Evolutionary conservation across 805 yeast genomes (phyloP).

Genomic region (Zygosaccharomyces pseudorouxii): DNA sequence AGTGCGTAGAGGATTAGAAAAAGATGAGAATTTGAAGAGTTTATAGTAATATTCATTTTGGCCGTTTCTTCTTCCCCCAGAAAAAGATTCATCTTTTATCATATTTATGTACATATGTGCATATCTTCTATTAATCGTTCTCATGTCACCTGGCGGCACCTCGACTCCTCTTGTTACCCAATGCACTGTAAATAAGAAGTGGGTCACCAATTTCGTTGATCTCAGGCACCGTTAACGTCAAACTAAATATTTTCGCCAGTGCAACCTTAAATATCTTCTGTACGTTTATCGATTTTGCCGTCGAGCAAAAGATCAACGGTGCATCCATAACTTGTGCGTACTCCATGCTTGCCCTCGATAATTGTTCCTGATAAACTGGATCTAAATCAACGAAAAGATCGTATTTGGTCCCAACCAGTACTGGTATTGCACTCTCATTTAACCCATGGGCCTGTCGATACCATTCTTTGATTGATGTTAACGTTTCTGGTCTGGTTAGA

Average conservation of each 20-base stretch:
- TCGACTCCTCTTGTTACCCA: slow-evolving; percentile 21
- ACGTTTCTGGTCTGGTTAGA: slow-evolving; percentile 76
- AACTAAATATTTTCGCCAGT: slow-evolving; percentile 83
- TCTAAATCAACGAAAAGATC: slow-evolving; percentile 79
- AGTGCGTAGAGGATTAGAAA: slow-evolving; percentile 52
- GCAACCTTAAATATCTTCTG: slow-evolving; percentile 91
- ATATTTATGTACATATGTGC: neutral
- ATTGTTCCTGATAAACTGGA: slow-evolving; percentile 73
- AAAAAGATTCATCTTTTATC: neutral
- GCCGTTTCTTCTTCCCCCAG: neutral
- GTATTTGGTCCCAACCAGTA: slow-evolving; percentile 89
- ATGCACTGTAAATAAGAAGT: slow-evolving; percentile 56
- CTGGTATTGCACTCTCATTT: slow-evolving; percentile 85
- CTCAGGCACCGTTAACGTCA: slow-evolving; percentile 78
- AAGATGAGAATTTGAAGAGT: slow-evolving; percentile 46
- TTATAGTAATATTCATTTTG: slow-evolving; percentile 11
- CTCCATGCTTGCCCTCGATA: slow-evolving; percentile 75
- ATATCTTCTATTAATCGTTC: neutral
- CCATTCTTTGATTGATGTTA: slow-evolving; percentile 92
- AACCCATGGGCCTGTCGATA: slow-evolving; percentile 86
- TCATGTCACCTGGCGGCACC: neutral
- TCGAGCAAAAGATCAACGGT: slow-evolving; percentile 79
- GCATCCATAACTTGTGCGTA: slow-evolving; percentile 90
- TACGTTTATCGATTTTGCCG: slow-evolving; percentile 86
- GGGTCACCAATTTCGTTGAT: slow-evolving; percentile 89